Percentiles rank a stretch among this genome's conserved stretches.
phyloP scores from a whole-genome alignment of 169 alveolate genomes.

The Plasmodium coatneyi region DNA sequence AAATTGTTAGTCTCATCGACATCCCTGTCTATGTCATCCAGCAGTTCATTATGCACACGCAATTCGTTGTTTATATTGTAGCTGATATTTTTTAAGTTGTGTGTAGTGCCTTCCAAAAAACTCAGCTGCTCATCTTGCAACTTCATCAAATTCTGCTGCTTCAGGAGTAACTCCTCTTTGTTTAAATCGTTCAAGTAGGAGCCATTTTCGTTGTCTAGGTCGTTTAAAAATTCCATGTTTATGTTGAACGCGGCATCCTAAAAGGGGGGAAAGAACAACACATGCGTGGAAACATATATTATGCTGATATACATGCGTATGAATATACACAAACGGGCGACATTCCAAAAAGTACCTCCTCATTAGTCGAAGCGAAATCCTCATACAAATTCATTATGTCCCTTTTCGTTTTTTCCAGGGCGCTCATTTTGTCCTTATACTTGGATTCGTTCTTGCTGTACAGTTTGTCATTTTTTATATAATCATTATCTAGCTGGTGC shows the following conservation, averaged over 20 bases:
- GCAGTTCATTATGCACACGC: slow-evolving; percentile 78
- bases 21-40: slow-evolving; percentile 80
- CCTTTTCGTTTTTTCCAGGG: slow-evolving; percentile 45
- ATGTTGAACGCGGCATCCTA: slow-evolving; percentile 52
- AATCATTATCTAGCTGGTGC: slow-evolving; percentile 68
- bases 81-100: slow-evolving; percentile 81
- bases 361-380: slow-evolving; percentile 40
- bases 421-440: slow-evolving; percentile 18
- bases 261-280: not conserved
- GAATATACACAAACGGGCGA: not conserved
- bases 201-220: slow-evolving; percentile 24
- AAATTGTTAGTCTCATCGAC: slow-evolving; percentile 78
- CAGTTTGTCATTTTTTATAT: slow-evolving; percentile 54
- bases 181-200: slow-evolving; percentile 43
- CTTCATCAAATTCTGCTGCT: slow-evolving; percentile 79
- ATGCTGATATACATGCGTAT: not conserved
- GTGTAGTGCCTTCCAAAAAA: slow-evolving; percentile 81
- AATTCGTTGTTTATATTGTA: slow-evolving; percentile 82
- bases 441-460: slow-evolving; percentile 21
- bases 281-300: not conserved
- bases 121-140: slow-evolving; percentile 84
- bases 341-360: slow-evolving; percentile 11
- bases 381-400: slow-evolving; percentile 46
- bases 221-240: slow-evolving; percentile 39
- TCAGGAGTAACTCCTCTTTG: slow-evolving; percentile 42